phyloP scores from a whole-genome alignment of 2,329 filamentous ascomycete genomes.

The Claviceps sp. region DNA sequence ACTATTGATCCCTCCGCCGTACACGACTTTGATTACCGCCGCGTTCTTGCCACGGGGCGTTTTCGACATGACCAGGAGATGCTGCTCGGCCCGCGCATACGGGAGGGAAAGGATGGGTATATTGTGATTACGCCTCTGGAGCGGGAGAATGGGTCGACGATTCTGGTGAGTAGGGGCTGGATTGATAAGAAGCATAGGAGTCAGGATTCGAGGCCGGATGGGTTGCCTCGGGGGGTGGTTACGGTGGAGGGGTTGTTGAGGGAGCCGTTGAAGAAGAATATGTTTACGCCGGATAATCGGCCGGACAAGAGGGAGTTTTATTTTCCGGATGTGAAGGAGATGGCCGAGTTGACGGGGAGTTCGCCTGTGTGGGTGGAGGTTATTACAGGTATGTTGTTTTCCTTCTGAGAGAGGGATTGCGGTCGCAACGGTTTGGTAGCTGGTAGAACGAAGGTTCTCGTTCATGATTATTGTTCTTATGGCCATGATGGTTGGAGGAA shows the following conservation, averaged over 20 bases:
- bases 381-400: conserved; percentile 59
- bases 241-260: conserved; percentile 72
- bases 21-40: conserved; percentile 81
- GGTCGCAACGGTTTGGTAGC: too few relatives aligned
- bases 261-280: conserved; percentile 92
- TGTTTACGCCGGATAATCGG: conserved; percentile 86
- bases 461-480: background rate
- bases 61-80: conserved; percentile 89
- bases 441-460: too few relatives aligned
- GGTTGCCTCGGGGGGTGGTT: conserved; percentile 57
- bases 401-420: too few relatives aligned
- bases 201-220: conserved; percentile 50
- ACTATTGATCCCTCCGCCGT: conserved; percentile 70
- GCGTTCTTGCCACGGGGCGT: conserved; percentile 60
- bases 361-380: conserved; percentile 92
- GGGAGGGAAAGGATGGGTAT: conserved; percentile 81
- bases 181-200: conserved; percentile 62
- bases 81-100: conserved; percentile 81
- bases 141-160: conserved; percentile 50
- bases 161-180: conserved; percentile 87
- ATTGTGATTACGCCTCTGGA: conserved; percentile 87
- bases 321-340: conserved; percentile 86
- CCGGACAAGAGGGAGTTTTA: conserved; percentile 80
- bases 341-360: conserved; percentile 70
- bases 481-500: background rate